These are phyloP conservation scores for Lipomyces spencermartinsiae DNA, from an alignment of 805 yeast genomes.

Conservation along the genomic window DNA sequence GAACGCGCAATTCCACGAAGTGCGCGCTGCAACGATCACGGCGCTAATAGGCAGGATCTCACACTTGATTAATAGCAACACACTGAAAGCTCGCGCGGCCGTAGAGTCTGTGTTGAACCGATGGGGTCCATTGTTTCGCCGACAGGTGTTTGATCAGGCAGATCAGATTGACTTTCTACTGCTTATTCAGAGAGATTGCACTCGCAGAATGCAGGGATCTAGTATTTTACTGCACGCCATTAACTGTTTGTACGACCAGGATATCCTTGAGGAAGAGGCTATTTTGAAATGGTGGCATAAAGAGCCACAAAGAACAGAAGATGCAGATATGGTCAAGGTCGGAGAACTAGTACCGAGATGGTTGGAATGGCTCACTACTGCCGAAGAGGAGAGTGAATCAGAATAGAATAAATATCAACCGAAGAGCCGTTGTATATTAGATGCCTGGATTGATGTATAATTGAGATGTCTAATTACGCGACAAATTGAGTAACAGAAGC, in stretches of 20 bases:
- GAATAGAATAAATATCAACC: constrained; percentile 46
- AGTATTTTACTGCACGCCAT: constrained; percentile 58
- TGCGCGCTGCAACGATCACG: constrained; percentile 75
- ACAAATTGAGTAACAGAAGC: not conserved
- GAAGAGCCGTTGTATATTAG: not conserved
- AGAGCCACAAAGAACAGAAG: constrained; percentile 50
- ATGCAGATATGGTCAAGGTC: constrained; percentile 52
- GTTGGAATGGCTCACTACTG: constrained; percentile 86
- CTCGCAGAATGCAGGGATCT: constrained; percentile 51
- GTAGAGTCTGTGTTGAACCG: constrained; percentile 72
- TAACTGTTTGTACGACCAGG: constrained; percentile 75
- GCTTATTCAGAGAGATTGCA: constrained; percentile 55
- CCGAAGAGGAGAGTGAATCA: constrained; percentile 69
- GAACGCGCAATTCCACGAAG: constrained; percentile 95
- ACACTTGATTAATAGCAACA: constrained; percentile 77
- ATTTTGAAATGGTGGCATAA: constrained; percentile 83
- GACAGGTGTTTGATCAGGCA: constrained; percentile 81
- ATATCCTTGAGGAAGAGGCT: constrained; percentile 80
- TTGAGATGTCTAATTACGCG: not conserved
- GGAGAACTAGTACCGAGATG: constrained; percentile 69
- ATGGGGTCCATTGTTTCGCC: constrained; percentile 81
- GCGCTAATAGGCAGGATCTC: constrained; percentile 74
- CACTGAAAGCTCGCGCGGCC: constrained; percentile 78
- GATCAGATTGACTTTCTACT: constrained; percentile 77
- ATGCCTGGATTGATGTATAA: not conserved